Conservation (phyloP, 2,329 filamentous ascomycete species). For the Ceratocystis papillata region DNA sequence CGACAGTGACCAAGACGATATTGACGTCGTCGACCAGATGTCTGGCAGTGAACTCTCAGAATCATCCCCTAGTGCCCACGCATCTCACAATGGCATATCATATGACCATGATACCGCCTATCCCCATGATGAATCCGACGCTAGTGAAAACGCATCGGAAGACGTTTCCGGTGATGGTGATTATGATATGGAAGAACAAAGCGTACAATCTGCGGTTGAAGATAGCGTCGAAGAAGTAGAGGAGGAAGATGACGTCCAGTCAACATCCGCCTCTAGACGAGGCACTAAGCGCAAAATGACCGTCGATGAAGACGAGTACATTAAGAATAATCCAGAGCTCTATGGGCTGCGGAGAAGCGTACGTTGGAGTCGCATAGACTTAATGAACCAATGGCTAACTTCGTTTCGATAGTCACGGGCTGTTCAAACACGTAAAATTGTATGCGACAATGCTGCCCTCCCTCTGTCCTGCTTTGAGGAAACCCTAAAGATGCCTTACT, state of each 20-base stretch:
- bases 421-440: conserved; percentile 47
- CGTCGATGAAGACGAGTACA: conserved; percentile 67
- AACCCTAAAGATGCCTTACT: conserved; percentile 4
- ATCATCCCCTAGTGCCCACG: conserved; percentile 44
- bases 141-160: conserved; percentile 39
- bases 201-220: conserved; percentile 32
- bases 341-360: conserved; percentile 92
- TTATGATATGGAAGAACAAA: conserved; percentile 58
- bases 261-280: conserved; percentile 58
- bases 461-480: neutral
- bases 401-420: conserved; percentile 41
- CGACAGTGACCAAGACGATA: conserved; percentile 23
- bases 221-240: conserved; percentile 23
- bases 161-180: conserved; percentile 59
- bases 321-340: conserved; percentile 82
- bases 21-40: conserved; percentile 32
- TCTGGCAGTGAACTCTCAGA: conserved; percentile 73
- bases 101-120: conserved; percentile 31
- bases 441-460: conserved; percentile 29
- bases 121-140: conserved; percentile 36
- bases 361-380: conserved; percentile 33
- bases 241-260: conserved; percentile 38
- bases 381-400: conserved; percentile 16
- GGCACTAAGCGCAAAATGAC: conserved; percentile 61
- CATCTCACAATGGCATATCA: conserved; percentile 36